Percentiles rank a stretch among this genome's conserved stretches.
Evolutionary conservation across 371 early-diverging fungal species (phyloP).

Genomic region (Nematocida sp.): DNA sequence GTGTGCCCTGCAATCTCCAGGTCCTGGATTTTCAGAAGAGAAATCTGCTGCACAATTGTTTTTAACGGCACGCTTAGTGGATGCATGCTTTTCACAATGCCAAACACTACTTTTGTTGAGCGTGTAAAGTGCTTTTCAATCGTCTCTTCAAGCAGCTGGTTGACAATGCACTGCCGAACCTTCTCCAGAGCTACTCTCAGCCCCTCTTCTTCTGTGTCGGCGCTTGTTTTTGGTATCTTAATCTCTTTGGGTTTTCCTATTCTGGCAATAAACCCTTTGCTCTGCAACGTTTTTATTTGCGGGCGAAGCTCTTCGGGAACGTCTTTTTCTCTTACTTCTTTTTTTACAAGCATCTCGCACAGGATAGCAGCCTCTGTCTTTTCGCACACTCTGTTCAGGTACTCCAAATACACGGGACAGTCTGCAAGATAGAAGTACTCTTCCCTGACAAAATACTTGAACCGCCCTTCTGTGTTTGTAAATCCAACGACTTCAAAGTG

Average conservation of each 20-base stretch:
- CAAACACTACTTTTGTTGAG: neutral
- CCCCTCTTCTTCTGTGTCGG: neutral
- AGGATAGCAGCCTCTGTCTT: neutral
- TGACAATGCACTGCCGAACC: neutral
- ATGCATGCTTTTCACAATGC: neutral
- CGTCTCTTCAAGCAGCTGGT: neutral
- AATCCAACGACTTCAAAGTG: slow-evolving; percentile 39
- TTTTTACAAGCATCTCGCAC: slow-evolving; percentile 8
- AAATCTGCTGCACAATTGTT: neutral
- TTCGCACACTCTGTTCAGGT: neutral
- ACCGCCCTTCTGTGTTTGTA: neutral
- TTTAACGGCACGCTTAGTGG: neutral
- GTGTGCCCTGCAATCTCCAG: neutral
- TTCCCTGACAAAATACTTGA: slow-evolving; percentile 17
- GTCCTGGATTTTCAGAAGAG: neutral
- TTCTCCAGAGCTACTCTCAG: neutral
- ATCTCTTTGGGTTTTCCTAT: neutral
- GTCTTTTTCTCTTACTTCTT: neutral
- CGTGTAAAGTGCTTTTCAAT: slow-evolving; percentile 7
- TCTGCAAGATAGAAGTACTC: neutral
- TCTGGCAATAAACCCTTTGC: slow-evolving; percentile 1
- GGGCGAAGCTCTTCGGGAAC: slow-evolving; percentile 2
- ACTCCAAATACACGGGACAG: slow-evolving; percentile 36
- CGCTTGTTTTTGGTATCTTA: neutral
- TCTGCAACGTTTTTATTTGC: neutral